phyloP scores from a whole-genome alignment of 2,329 filamentous ascomycete genomes.

The Fusarium palustre region DNA sequence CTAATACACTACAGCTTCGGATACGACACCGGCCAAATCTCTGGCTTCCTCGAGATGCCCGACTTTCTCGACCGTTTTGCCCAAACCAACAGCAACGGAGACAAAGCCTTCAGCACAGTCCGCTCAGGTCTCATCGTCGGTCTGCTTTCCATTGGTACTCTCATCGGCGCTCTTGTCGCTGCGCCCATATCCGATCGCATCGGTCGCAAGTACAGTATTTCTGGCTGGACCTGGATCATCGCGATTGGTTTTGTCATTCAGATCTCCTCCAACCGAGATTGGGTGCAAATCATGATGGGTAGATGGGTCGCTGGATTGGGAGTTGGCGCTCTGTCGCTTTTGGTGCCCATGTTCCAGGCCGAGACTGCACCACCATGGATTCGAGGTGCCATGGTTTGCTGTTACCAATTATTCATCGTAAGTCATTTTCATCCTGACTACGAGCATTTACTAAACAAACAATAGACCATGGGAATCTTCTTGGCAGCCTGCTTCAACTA shows the following conservation, averaged over 20 bases:
- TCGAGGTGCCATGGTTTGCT: constrained; percentile 72
- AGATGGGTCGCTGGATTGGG: constrained; percentile 74
- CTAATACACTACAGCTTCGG: constrained; percentile 49
- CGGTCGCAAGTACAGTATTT: constrained; percentile 72
- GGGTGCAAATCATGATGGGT: constrained; percentile 75
- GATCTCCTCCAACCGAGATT: constrained; percentile 65
- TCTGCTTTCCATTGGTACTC: constrained; percentile 69
- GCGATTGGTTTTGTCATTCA: constrained; percentile 76
- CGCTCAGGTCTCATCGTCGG: constrained; percentile 70
- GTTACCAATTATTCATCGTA: constrained; percentile 78
- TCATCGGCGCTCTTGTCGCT: constrained; percentile 69
- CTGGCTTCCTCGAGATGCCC: constrained; percentile 68
- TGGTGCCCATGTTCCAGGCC: constrained; percentile 80
- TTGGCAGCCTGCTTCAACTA: constrained; percentile 71
- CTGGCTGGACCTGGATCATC: constrained; percentile 69
- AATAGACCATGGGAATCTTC: constrained; percentile 67
- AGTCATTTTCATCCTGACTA: not conserved
- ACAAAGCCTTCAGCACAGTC: constrained; percentile 61
- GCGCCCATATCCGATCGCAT: constrained; percentile 73
- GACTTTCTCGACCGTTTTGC: constrained; percentile 67
- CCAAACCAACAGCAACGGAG: constrained; percentile 53
- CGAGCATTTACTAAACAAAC: not conserved
- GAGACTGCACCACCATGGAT: constrained; percentile 76
- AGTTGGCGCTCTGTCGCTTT: constrained; percentile 72
- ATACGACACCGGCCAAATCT: constrained; percentile 66